Evolutionary conservation across 306 rosid species (phyloP).

Genomic region (Vicia villosa): DNA sequence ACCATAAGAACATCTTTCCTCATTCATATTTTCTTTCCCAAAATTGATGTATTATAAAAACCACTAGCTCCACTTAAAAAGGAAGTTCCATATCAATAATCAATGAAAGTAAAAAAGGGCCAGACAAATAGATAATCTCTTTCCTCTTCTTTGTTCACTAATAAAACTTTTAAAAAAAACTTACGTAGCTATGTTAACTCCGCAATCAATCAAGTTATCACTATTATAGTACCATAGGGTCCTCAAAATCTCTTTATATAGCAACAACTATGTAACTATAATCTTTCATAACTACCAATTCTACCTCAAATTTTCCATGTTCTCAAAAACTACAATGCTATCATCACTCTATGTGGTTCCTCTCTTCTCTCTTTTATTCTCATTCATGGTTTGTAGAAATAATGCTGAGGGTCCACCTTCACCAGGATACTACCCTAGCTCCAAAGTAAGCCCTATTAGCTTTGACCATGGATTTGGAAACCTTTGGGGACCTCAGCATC

Average conservation of each 20-base stretch:
- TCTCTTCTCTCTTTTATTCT: constrained; percentile 44
- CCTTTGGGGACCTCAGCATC: constrained; percentile 88
- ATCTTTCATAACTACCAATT: constrained; percentile 32
- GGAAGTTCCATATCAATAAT: constrained; percentile 22
- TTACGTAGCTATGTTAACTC: constrained; percentile 44
- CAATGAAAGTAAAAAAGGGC: constrained; percentile 20
- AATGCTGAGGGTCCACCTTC: constrained; percentile 73
- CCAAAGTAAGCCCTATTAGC: constrained; percentile 49
- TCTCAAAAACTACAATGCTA: constrained; percentile 39
- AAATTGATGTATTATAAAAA: constrained; percentile 5
- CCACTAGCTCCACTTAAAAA: constrained; percentile 26
- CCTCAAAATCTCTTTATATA: constrained; percentile 55
- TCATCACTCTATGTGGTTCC: constrained; percentile 38
- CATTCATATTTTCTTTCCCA: constrained; percentile 28
- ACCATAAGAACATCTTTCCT: background rate
- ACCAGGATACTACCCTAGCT: constrained; percentile 76
- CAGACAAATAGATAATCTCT: constrained; percentile 12
- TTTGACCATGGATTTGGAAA: constrained; percentile 67
- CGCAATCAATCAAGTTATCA: constrained; percentile 49
- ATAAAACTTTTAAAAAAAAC: constrained; percentile 30
- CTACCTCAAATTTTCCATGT: constrained; percentile 19
- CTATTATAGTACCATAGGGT: constrained; percentile 38
- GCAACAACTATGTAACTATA: constrained; percentile 32
- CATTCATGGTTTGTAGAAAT: constrained; percentile 40
- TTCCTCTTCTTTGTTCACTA: constrained; percentile 25